Base-by-base conservation (phyloP, 768 basidiomycete species). In the Vishniacozyma victoriae region DNA sequence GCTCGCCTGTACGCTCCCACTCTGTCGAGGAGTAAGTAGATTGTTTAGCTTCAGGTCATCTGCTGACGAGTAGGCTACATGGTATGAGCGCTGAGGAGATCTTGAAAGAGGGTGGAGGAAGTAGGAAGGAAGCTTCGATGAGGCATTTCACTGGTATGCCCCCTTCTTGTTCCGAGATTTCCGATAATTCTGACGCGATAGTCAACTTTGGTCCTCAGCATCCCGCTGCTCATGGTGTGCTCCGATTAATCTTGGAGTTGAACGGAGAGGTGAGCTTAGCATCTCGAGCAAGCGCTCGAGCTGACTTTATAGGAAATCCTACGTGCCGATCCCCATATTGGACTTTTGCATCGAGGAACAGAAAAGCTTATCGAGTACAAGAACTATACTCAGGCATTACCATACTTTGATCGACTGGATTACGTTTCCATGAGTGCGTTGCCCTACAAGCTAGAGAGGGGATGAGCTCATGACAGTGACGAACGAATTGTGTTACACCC, bases 291-390 rank as follows among this genome's bases (percentile, higher is more conserved):
- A 11, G n/a, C 14, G 35, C 5, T 9, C 15, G 19, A 20, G 44
- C 31, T 44, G 31, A 15, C 15, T 35, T 37, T 15, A 20, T 35
- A 72, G 65, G 70, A 72, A 53, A 70, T 74, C 39, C 60, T 74
- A 5, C 62, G 73, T 38, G 66, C 72, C 40, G 73, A 72, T 44
- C 72, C 72, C 50, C 95, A 99, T 63, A 85, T 97, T 63, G 95
- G 95, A 47, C 79, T 99, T 20, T 79, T 99, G 39, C 95, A 97
- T 74, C 83, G 95, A 59, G 95, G 93, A 18, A 99, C 93, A 16
- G 95, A 99, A 73, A 97, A 97, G 73, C 79, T 99, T 43, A 97
- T 97, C 55, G 95, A 97, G 74, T 93, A 91, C 79, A 99, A 99
- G 77, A 96, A 85, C 1, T 97, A 97, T 68, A 87, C 83, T 4